Percentiles rank a stretch among this genome's conserved stretches.
Evolutionary conservation across 176 grass and related monocot genomes (phyloP).

Genomic region (Triticum timopheevii): DNA sequence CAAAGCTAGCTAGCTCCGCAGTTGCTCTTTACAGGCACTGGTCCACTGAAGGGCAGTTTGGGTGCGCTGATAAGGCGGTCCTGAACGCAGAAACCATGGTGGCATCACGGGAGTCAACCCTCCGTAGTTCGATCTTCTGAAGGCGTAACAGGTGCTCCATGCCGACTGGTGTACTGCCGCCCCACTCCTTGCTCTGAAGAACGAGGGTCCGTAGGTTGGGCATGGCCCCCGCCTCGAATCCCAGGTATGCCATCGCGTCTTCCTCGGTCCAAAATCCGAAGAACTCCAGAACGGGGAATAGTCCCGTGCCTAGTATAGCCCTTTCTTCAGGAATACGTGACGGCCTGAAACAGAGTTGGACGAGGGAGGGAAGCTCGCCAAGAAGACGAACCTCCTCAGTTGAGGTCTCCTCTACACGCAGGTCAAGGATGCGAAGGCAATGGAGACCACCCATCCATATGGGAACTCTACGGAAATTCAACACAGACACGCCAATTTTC

Average conservation of each 20-base stretch:
- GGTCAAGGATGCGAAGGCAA: not conserved
- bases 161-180: not conserved
- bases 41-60: not conserved
- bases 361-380: not conserved
- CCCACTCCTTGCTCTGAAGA: fast-evolving
- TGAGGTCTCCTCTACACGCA: not conserved
- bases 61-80: not conserved
- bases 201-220: not conserved
- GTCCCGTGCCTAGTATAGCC: not conserved
- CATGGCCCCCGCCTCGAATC: not conserved
- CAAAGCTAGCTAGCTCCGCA: too few relatives aligned
- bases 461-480: not conserved
- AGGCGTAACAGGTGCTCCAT: not conserved
- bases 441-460: not conserved
- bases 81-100: not conserved
- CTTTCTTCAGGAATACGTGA: not conserved
- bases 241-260: not conserved
- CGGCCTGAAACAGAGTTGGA: not conserved
- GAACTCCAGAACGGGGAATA: not conserved
- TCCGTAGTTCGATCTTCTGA: too few relatives aligned
- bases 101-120: too few relatives aligned
- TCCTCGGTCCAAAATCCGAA: fast-evolving
- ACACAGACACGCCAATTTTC: fast-evolving
- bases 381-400: not conserved
- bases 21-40: too few relatives aligned